Conservation (phyloP, 805 yeast species). For the Monosporozyma solicola region DNA sequence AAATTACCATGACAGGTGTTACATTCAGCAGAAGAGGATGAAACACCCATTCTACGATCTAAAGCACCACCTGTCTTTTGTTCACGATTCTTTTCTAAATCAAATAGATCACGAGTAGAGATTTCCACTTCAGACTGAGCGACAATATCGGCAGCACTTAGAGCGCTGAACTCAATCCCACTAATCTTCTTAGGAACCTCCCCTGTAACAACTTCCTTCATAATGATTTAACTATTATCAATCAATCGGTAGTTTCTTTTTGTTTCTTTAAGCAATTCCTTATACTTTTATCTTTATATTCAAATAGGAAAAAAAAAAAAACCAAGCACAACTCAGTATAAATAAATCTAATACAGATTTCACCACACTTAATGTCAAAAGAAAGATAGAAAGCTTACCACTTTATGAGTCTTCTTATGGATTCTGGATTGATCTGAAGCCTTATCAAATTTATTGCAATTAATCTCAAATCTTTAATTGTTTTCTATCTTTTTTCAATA, state of each 20-base stretch:
- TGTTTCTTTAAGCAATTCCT: background rate
- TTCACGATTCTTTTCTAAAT: slow-evolving; percentile 79
- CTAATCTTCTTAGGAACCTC: slow-evolving; percentile 83
- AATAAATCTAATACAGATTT: background rate
- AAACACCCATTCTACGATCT: slow-evolving; percentile 90
- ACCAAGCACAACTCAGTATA: background rate
- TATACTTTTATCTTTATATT: background rate
- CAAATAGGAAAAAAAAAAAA: background rate
- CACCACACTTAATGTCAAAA: background rate
- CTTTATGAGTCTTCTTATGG: background rate
- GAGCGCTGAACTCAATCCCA: slow-evolving; percentile 86
- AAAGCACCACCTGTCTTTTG: slow-evolving; percentile 81
- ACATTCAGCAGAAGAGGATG: slow-evolving; percentile 79
- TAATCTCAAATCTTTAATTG: background rate
- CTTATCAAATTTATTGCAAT: too few species aligned
- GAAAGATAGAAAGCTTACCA: background rate
- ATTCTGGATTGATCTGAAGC: too few species aligned
- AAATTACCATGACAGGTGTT: slow-evolving; percentile 84
- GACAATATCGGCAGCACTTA: slow-evolving; percentile 83
- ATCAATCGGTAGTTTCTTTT: background rate
- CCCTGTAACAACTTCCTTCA: slow-evolving; percentile 45
- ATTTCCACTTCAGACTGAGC: slow-evolving; percentile 94
- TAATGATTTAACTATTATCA: slow-evolving; percentile 1
- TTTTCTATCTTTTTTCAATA: background rate
- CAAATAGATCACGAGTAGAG: slow-evolving; percentile 82